Base-by-base conservation (phyloP, 2,329 filamentous ascomycete species). In the Aspergillus pseudotamarii region DNA sequence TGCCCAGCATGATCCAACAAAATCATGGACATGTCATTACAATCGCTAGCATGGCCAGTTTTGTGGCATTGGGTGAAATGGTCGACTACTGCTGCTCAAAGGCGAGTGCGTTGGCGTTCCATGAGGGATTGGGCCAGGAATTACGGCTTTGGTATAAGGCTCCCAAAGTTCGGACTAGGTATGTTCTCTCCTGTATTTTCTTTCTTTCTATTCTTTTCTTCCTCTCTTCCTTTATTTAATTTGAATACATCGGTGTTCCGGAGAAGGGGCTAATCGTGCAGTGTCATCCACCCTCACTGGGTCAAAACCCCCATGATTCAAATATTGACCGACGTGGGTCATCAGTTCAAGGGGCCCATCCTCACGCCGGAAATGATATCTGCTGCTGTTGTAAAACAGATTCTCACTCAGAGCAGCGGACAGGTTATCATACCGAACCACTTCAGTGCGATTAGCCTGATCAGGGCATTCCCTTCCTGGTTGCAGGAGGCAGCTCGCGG, bases 1-100 rank as follows among this genome's bases (percentile, higher is more conserved):
- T 86, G 36, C 84, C 84, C 0, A 74, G 76, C 57, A 86, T 86
- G 84, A 69, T 85, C 26, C 68, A 70, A 51, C 73, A 75, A 21
- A 82, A 85, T 66, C 84, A 85, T 66, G 86, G 86, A 3, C 85
- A 88, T 64, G 77, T 88, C 34, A 78, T 88, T 12, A 86, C 84
- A 0, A 78, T 88, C 16, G 85, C 86, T 3, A 85, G 82, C 62
- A 77, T 83, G 69, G 84, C 84, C 11, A 83, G 81, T 41, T 86
- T 83, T 68, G 62, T 84, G 6, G 75, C 76, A 0, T 66, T 82
- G 4, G 80, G 77, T 1, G 80, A 83, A 34, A 82, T 87, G 65
- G 81, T 81, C 11, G 83, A 86, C 64, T 88, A 87, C 71, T 79
- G 76, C 48, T 79, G 79, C 57, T 82, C 81, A 54, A 87, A 87